Base-by-base conservation (phyloP, 2,329 filamentous ascomycete genomes). In the Ceratocystis diversiconidia region DNA sequence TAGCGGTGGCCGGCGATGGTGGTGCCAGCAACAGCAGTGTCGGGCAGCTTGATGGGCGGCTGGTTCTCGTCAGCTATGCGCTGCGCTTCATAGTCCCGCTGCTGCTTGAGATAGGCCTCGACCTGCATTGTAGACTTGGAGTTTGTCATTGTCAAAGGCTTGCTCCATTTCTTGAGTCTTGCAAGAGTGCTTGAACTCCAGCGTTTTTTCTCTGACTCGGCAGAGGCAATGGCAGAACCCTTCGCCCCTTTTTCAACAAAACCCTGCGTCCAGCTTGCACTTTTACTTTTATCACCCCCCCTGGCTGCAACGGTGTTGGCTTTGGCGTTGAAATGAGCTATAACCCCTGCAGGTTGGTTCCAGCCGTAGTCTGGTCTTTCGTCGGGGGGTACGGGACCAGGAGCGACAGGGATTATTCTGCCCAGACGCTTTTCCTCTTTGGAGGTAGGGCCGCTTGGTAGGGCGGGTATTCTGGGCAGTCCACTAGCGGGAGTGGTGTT, bases 1-100 rank as follows among this genome's bases (percentile, higher is more conserved):
- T 85, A 80, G 3, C 80, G 76, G 70, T 82, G 76, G 1, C 82
- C 82, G 2, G 75, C 78, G 5, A 72, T 79, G 0, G 82, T 85
- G 44, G 73, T 79, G 6, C 80, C 79, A 3, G 80, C 79, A 15
- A 85, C 75, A 12, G 82, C 81, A 28, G 79, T 79, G 70, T 85
- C 82, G 7, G 82, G 82, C 2, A 85, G 75, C 43, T 70, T 73
- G 43, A 77, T 73, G 17, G 72, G 74, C 36, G 71, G 70, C 17
- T 57, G 48, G 48, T 61, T 67, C 22, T 67, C 65, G 12, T 64
- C 62, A 22, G 65, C 30, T 70, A 72, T 7, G 68, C 68, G 50
- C 70, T 73, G 48, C 71, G 70, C 32, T 71, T 66, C 64, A 63
- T 63, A 61, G 36, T 65, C 44, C 5, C 59, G 63, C 36, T 61